phyloP scores from a whole-genome alignment of 148 eudicot species.

The Nyssa sinensis region DNA sequence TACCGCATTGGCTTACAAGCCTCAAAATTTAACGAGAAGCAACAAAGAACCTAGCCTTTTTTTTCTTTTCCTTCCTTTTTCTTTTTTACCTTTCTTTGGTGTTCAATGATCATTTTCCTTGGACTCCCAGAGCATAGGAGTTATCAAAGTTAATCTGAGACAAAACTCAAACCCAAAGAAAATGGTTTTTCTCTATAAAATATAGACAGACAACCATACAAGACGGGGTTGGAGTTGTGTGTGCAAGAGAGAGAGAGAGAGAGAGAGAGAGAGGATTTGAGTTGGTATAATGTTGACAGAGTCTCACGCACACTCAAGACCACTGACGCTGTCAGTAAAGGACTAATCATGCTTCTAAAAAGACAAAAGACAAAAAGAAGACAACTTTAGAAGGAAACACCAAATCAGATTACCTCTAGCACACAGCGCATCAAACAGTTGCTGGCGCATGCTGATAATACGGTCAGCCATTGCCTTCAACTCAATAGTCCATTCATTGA shows the following conservation, averaged over 20 bases:
- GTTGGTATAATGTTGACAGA: too few species aligned
- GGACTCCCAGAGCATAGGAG: background rate
- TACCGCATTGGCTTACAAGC: background rate
- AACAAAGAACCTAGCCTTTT: too few species aligned
- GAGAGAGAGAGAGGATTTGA: too few species aligned
- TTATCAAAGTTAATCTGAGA: background rate
- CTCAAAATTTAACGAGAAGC: background rate
- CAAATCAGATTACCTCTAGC: slow-evolving; percentile 53
- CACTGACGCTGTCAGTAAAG: background rate
- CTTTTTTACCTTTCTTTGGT: background rate
- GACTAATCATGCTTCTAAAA: background rate
- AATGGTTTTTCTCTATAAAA: background rate
- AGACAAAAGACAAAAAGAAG: background rate
- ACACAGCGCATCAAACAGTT: slow-evolving; percentile 76
- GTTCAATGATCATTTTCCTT: background rate
- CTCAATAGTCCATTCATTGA: slow-evolving; percentile 85
- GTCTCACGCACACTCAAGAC: background rate
- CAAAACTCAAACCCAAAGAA: background rate
- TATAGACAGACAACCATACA: background rate
- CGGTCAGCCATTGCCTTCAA: slow-evolving; percentile 99
- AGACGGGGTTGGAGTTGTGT: background rate
- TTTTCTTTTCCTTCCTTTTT: too few species aligned
- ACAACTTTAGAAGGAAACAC: background rate
- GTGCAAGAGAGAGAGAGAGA: background rate
- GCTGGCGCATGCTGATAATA: slow-evolving; percentile 84